Percentiles rank a stretch among this genome's conserved stretches.
phyloP scores from a whole-genome alignment of 1,284 basidiomycete species.

The Puccinia brachypodii region DNA sequence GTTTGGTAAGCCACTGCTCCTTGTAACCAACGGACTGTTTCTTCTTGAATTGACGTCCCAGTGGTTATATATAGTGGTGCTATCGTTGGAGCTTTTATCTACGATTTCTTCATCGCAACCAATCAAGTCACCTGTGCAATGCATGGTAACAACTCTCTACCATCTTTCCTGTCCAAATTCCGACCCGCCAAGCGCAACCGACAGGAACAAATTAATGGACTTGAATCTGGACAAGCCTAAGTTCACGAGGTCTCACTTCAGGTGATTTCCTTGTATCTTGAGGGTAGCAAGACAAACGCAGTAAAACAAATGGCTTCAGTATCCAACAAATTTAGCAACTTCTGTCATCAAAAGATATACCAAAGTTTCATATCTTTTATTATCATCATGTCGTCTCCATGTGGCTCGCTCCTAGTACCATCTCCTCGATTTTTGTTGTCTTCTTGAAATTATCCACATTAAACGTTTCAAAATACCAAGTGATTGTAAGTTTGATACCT shows the following conservation, averaged over 20 bases:
- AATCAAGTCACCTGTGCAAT: constrained; percentile 18
- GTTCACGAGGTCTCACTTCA: neutral
- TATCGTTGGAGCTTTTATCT: constrained; percentile 41
- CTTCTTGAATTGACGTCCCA: neutral
- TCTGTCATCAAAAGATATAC: neutral
- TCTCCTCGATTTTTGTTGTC: neutral
- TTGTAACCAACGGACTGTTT: neutral
- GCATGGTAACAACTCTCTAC: neutral
- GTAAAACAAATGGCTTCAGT: neutral
- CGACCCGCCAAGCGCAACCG: neutral
- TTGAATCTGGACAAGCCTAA: constrained; percentile 21
- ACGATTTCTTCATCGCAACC: constrained; percentile 43
- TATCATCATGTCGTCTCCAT: neutral
- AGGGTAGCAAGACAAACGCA: neutral
- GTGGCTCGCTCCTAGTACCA: neutral
- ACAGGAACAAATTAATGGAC: constrained; percentile 10
- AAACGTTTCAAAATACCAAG: neutral
- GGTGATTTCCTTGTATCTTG: too few species aligned
- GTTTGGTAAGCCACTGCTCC: neutral
- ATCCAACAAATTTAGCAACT: neutral
- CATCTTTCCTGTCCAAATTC: neutral
- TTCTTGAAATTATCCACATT: neutral
- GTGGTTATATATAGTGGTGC: constrained; percentile 23
- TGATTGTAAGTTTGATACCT: neutral
- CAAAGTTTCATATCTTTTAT: neutral